A percentile compares a stretch with the other conserved stretches of the same genome.
These are phyloP conservation scores for Quercus tomentella DNA, from an alignment of 331 rosid genomes.

Conservation along the genomic window DNA sequence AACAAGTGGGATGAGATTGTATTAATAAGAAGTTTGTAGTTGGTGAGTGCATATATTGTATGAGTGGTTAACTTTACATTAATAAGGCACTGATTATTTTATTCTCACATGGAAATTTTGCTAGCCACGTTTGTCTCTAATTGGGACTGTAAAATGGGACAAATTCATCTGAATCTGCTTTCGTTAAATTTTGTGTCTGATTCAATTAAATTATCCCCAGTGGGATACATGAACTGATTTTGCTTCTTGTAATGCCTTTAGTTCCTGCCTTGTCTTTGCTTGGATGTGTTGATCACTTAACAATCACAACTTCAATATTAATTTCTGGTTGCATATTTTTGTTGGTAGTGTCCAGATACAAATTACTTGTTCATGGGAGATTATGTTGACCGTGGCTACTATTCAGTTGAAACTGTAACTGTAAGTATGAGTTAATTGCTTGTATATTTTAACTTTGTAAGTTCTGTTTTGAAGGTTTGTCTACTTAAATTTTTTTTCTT, in stretches of 20 bases:
- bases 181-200: background rate
- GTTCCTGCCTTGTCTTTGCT: background rate
- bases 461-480: background rate
- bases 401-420: slow-evolving; percentile 92
- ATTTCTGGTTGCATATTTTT: slow-evolving; percentile 28
- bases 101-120: background rate
- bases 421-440: slow-evolving; percentile 41
- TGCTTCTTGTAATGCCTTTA: background rate
- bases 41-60: background rate
- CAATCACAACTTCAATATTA: slow-evolving; percentile 7
- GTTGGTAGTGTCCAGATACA: slow-evolving; percentile 93
- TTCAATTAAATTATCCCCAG: background rate
- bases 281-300: background rate
- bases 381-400: slow-evolving; percentile 97
- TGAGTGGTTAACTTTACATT: background rate
- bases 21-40: background rate
- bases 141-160: background rate
- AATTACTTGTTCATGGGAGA: slow-evolving; percentile 98
- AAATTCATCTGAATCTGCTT: background rate
- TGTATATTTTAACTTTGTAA: background rate
- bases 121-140: background rate
- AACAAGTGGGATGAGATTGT: background rate
- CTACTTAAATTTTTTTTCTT: too few species aligned
- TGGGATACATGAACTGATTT: background rate
- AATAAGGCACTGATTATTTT: background rate